phyloP scores from a whole-genome alignment of 306 rosid genomes.

The Quercus wislizeni region DNA sequence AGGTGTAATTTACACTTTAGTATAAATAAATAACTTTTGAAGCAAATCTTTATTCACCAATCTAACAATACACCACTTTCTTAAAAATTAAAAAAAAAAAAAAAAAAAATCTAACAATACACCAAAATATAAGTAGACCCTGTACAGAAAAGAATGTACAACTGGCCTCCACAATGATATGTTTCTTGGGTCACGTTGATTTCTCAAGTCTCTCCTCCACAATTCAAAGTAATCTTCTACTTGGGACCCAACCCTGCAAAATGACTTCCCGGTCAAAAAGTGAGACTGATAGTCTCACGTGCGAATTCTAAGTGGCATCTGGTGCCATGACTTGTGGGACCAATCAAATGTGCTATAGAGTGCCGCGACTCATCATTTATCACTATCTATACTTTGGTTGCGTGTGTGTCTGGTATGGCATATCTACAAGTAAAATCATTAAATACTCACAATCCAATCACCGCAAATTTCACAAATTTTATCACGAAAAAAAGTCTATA shows the following conservation, averaged over 20 bases:
- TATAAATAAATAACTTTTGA: no score
- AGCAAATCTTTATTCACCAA: no score
- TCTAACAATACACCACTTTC: no score
- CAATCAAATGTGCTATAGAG: neutral
- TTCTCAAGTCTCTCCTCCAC: neutral
- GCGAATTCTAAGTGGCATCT: neutral
- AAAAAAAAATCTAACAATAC: no score
- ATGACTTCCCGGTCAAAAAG: neutral
- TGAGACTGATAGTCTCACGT: neutral
- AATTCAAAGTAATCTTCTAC: neutral
- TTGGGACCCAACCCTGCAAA: neutral
- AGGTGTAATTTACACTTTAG: no score
- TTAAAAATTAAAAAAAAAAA: no score
- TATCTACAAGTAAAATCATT: no score
- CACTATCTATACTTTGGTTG: no score
- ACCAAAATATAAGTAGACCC: no score
- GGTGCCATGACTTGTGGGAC: neutral
- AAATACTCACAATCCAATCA: no score
- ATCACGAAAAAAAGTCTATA: no score
- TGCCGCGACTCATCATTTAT: neutral
- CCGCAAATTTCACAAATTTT: no score
- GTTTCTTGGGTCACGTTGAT: conserved; percentile 18
- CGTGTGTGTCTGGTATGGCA: neutral
- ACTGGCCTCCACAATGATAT: conserved; percentile 44
- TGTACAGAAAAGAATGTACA: conserved; percentile 1